These are phyloP conservation scores for Drosera spatulata DNA, from an alignment of 179 eudicot genomes.

Conservation along the genomic window DNA sequence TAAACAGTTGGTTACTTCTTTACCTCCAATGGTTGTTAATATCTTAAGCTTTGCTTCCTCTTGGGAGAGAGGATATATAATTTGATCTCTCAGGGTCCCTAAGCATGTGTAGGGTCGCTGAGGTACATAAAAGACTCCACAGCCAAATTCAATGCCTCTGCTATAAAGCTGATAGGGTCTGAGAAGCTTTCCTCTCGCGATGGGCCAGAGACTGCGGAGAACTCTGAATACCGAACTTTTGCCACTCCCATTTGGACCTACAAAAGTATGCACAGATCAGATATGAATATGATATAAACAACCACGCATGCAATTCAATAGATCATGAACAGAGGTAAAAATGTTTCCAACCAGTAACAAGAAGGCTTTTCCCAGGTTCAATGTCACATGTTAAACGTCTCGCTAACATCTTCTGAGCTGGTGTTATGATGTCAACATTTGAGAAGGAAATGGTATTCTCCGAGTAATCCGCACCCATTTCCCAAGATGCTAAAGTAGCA, in stretches of 20 bases:
- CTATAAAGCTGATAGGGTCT: constrained; percentile 48
- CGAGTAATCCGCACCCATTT: constrained; percentile 18
- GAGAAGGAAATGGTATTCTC: constrained; percentile 48
- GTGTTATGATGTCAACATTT: constrained; percentile 69
- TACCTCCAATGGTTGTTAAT: constrained; percentile 22
- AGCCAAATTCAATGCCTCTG: constrained; percentile 38
- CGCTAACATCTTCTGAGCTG: constrained; percentile 59
- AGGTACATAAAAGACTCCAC: constrained; percentile 82
- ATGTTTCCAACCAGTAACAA: constrained; percentile 64
- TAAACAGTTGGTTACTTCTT: constrained; percentile 10
- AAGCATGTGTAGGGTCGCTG: constrained; percentile 94
- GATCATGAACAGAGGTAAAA: neutral
- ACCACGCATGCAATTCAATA: no score
- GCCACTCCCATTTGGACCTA: constrained; percentile 99
- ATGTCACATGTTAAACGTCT: constrained; percentile 51
- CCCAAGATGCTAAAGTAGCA: constrained; percentile 17
- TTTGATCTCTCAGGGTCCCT: constrained; percentile 89
- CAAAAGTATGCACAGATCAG: constrained; percentile 11
- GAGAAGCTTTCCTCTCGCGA: constrained; percentile 56
- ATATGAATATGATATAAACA: neutral
- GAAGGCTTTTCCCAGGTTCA: constrained; percentile 62
- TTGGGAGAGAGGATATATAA: constrained; percentile 78
- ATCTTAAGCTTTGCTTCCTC: constrained; percentile 68
- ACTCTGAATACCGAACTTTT: constrained; percentile 94
- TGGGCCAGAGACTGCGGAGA: constrained; percentile 93